These are phyloP conservation scores for Aspergillus thermomutatus DNA, from an alignment of 2,329 filamentous ascomycete genomes.

Conservation along the genomic window DNA sequence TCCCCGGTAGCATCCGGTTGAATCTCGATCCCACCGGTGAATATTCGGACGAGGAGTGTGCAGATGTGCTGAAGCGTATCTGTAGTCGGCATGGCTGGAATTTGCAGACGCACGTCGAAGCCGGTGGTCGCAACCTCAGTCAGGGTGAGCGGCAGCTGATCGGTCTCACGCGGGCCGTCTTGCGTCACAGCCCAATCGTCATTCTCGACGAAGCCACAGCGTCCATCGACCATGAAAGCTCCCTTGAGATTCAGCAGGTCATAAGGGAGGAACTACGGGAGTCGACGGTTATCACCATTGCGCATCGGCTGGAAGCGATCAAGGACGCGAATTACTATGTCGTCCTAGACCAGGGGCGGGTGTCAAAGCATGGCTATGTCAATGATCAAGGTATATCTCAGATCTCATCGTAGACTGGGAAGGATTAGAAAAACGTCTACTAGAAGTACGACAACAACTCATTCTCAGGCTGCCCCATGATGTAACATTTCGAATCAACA, in stretches of 20 bases:
- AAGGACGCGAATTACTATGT: conserved; percentile 56
- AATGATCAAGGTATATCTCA: conserved; percentile 16
- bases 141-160: conserved; percentile 66
- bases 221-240: conserved; percentile 62
- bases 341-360: conserved; percentile 51
- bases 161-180: conserved; percentile 60
- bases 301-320: conserved; percentile 62
- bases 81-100: conserved; percentile 56
- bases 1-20: conserved; percentile 58
- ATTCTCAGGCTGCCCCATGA: too few relatives aligned
- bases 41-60: conserved; percentile 55
- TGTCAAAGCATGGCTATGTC: conserved; percentile 33
- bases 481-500: too few relatives aligned
- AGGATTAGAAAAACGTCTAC: neutral
- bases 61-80: conserved; percentile 52
- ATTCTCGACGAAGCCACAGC: conserved; percentile 67
- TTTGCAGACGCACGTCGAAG: conserved; percentile 55
- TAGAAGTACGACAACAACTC: neutral
- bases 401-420: neutral
- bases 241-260: conserved; percentile 41
- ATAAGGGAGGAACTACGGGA: conserved; percentile 34
- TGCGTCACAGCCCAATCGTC: conserved; percentile 59
- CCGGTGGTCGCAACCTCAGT: conserved; percentile 59
- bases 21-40: conserved; percentile 62
- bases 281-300: conserved; percentile 62